phyloP scores from a whole-genome alignment of 2,329 filamentous ascomycete genomes.

The Cladosporium sp. region DNA sequence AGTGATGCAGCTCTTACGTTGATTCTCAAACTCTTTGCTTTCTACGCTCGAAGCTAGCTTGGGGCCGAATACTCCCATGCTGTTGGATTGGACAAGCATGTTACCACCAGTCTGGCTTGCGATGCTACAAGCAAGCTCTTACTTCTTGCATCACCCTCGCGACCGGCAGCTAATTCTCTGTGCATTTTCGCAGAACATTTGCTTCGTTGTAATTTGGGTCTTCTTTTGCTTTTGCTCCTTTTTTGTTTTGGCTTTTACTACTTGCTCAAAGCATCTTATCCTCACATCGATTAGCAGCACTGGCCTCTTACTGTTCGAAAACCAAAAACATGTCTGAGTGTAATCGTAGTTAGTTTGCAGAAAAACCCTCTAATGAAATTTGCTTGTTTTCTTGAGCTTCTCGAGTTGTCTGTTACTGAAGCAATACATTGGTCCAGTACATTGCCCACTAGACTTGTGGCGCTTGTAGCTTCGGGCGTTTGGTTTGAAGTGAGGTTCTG shows the following conservation, averaged over 20 bases:
- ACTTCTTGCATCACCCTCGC: slow-evolving; percentile 1
- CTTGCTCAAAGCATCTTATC: not conserved
- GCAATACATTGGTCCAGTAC: too few relatives aligned
- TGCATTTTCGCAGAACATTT: slow-evolving; percentile 9
- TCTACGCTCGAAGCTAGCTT: slow-evolving; percentile 15
- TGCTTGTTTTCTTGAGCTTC: too few relatives aligned
- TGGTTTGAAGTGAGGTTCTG: too few relatives aligned
- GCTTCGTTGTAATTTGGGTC: not conserved
- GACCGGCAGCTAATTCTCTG: not conserved
- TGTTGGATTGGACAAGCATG: slow-evolving; percentile 15
- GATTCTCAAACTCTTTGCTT: slow-evolving; percentile 12
- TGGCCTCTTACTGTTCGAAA: too few relatives aligned
- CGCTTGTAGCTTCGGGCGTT: too few relatives aligned
- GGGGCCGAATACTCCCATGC: slow-evolving; percentile 6
- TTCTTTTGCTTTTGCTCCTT: not conserved
- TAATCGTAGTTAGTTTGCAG: not conserved
- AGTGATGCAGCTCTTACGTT: slow-evolving; percentile 2
- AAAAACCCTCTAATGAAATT: not conserved
- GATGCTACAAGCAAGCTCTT: slow-evolving; percentile 10
- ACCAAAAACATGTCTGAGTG: too few relatives aligned
- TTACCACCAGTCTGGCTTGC: slow-evolving; percentile 6
- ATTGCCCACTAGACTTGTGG: too few relatives aligned
- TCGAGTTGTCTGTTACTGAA: too few relatives aligned
- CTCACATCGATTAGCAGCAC: not conserved
- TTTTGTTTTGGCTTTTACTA: not conserved